Conservation (phyloP, 2,329 filamentous ascomycete species). For the Aspergillus transmontanensis region DNA sequence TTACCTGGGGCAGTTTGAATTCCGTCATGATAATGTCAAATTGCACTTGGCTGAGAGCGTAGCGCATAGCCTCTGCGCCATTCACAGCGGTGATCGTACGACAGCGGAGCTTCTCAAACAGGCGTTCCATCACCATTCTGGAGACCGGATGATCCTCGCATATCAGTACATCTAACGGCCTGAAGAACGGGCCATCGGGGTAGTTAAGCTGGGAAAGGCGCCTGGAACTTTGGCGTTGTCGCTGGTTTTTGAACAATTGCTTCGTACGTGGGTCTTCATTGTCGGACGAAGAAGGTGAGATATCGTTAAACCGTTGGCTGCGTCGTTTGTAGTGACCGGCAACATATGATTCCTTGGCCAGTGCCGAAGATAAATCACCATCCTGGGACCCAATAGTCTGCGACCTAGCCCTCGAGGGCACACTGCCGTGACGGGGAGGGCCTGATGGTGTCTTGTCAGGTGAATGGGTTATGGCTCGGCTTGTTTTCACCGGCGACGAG, state of each 20-base stretch:
- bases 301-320: slow-evolving; percentile 85
- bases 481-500: slow-evolving; percentile 56
- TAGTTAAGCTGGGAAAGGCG: slow-evolving; percentile 89
- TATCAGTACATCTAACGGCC: slow-evolving; percentile 89
- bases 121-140: slow-evolving; percentile 96
- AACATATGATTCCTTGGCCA: slow-evolving; percentile 64
- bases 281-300: slow-evolving; percentile 96
- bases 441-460: slow-evolving; percentile 66
- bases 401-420: slow-evolving; percentile 74
- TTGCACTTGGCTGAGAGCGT: slow-evolving; percentile 94
- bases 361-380: slow-evolving; percentile 68
- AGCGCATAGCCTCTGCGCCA: slow-evolving; percentile 87
- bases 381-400: slow-evolving; percentile 94
- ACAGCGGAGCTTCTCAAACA: slow-evolving; percentile 92
- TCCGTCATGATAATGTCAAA: slow-evolving; percentile 99
- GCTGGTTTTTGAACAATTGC: slow-evolving; percentile 85
- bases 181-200: slow-evolving; percentile 80
- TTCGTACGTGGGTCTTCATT: slow-evolving; percentile 94
- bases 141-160: slow-evolving; percentile 98
- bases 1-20: slow-evolving; percentile 92
- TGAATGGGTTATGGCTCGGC: slow-evolving; percentile 43
- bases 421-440: slow-evolving; percentile 62
- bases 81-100: slow-evolving; percentile 90
- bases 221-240: slow-evolving; percentile 92
- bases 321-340: slow-evolving; percentile 81